Percentiles rank a stretch among this genome's conserved stretches.
These are phyloP conservation scores for Globomyces sp. DNA, from an alignment of 371 early-diverging fungal species.

Conservation along the genomic window DNA sequence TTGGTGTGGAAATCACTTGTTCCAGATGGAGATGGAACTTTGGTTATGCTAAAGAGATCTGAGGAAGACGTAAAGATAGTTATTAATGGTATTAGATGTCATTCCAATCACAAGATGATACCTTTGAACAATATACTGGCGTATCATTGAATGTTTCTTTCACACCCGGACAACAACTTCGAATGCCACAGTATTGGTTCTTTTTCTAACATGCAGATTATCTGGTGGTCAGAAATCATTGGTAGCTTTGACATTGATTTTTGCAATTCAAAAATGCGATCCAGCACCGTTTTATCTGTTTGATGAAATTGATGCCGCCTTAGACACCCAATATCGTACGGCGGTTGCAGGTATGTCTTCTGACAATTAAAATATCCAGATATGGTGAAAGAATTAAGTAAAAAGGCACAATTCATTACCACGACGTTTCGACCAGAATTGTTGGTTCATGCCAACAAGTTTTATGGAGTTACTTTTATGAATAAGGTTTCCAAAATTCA, in stretches of 20 bases:
- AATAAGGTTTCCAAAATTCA: slow-evolving; percentile 77
- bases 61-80: background rate
- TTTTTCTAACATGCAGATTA: slow-evolving; percentile 36
- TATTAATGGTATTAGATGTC: slow-evolving; percentile 2
- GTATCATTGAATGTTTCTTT: slow-evolving; percentile 78
- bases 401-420: slow-evolving; percentile 94
- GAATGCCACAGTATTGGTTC: slow-evolving; percentile 73
- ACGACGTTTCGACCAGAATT: slow-evolving; percentile 98
- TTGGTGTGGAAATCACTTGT: slow-evolving; percentile 90
- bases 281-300: slow-evolving; percentile 99
- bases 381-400: slow-evolving; percentile 73
- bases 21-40: slow-evolving; percentile 81
- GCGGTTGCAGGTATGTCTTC: slow-evolving; percentile 84
- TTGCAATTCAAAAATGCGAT: slow-evolving; percentile 98
- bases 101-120: slow-evolving; percentile 49
- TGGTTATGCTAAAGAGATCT: slow-evolving; percentile 75
- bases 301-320: slow-evolving; percentile 99
- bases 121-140: slow-evolving; percentile 84
- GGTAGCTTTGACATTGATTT: slow-evolving; percentile 96
- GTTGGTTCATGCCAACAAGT: slow-evolving; percentile 86
- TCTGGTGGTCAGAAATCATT: slow-evolving; percentile 99
- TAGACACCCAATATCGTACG: slow-evolving; percentile 95
- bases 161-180: slow-evolving; percentile 77
- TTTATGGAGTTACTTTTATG: slow-evolving; percentile 94
- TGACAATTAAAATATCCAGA: no score